Evolutionary conservation across 2,329 filamentous ascomycete species (phyloP), one percentile per base, ranked within the genome.

Genomic region (Dactylellina drechsleri): DNA sequence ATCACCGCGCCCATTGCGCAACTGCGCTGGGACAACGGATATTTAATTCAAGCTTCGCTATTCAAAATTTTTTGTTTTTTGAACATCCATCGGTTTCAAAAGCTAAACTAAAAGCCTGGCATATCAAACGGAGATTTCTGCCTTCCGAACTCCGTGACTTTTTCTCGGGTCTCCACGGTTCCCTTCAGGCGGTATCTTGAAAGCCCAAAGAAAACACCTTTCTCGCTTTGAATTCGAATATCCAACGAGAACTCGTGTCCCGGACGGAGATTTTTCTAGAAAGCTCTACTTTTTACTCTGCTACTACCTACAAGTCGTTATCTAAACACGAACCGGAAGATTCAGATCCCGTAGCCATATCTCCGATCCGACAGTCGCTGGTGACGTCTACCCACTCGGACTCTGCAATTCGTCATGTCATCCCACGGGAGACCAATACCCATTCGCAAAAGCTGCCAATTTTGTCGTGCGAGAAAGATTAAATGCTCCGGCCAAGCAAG

Each of bases 381-480:
- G 45, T 50, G 50, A 50, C 26, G 40, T 68, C 15, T 20, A 16
- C 28, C 61, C 60, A 65, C 66, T 61, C 57, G 40, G 68, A 47
- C 60, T 12, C 56, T 49, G 31, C 31, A 36, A 10, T 7, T 20
- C 57, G 45, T 23, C 10, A 74, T 74, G 70, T 74, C 70, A 41
- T 67, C 70, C 26, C 70, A 74, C 57, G 64, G 64, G 31, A 66
- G 70, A 50, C 50, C 57, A 40, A 20, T 74, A 58, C 45, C 56
- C 16, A 74, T 74, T 50, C 70, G 70, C 57, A 74, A 74, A 40
- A 74, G 70, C 49, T 74, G 70, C 57, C 70, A 74, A 52, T 74
- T 74, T 57, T 74, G 70, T 60, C 70, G 70, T 15, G 10, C 70
- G 12, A 61, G 70, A 50, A 74, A 74, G 52, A 74, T 74, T 26